Conservation (phyloP, 805 yeast genomes). For the Zygosaccharomyces lentus region DNA sequence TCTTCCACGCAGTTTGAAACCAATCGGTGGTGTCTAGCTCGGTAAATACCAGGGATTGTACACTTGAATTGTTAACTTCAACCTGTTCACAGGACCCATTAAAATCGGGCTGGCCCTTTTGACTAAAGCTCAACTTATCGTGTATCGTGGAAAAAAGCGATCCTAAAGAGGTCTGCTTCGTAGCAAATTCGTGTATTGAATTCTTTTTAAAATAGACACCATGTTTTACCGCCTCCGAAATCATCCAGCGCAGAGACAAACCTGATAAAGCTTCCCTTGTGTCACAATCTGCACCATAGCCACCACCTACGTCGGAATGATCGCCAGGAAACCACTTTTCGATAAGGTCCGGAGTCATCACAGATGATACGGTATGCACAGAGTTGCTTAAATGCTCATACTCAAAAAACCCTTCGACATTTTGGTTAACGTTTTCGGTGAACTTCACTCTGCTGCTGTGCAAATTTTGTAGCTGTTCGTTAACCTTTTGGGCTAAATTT, state of each 20-base stretch:
- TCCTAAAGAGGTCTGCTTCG: constrained; percentile 37
- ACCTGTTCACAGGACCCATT: neutral
- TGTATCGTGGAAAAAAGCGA: constrained; percentile 49
- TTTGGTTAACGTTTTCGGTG: constrained; percentile 6
- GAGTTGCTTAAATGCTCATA: constrained; percentile 4
- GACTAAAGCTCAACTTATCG: constrained; percentile 41
- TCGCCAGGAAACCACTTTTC: constrained; percentile 69
- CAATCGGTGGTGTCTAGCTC: neutral
- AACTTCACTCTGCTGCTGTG: neutral
- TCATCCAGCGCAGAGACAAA: constrained; percentile 57
- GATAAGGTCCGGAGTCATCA: constrained; percentile 26
- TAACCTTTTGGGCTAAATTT: constrained; percentile 5
- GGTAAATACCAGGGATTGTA: neutral
- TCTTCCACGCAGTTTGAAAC: constrained; percentile 2
- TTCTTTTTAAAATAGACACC: constrained; percentile 47
- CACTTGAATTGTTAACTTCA: neutral
- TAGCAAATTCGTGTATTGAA: constrained; percentile 40
- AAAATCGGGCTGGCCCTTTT: constrained; percentile 5
- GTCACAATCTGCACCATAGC: constrained; percentile 51
- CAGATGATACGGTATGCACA: neutral
- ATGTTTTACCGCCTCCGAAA: constrained; percentile 47
- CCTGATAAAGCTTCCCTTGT: constrained; percentile 39
- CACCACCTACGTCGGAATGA: constrained; percentile 69
- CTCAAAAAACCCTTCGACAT: constrained; percentile 11
- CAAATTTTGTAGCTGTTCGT: constrained; percentile 5